Evolutionary conservation across 768 basidiomycete species (phyloP).

Genomic region (Lactifluus volemus): DNA sequence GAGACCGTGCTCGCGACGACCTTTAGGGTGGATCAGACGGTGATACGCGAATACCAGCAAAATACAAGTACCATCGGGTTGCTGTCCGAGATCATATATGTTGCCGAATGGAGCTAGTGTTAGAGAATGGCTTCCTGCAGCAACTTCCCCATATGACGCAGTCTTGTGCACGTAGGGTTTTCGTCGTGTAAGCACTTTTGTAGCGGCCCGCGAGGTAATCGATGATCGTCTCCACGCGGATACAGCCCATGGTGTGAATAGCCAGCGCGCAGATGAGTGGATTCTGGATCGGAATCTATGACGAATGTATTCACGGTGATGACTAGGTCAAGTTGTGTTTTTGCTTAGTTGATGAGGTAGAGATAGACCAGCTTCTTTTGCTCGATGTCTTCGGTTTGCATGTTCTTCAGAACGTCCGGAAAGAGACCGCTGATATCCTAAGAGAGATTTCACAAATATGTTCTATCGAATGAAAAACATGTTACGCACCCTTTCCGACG

Average conservation of each 20-base stretch:
- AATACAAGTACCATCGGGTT: constrained; percentile 83
- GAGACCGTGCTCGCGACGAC: constrained; percentile 96
- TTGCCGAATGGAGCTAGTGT: constrained; percentile 87
- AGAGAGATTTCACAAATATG: not conserved
- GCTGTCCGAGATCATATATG: constrained; percentile 88
- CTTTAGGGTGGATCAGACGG: constrained; percentile 34
- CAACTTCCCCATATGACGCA: constrained; percentile 95
- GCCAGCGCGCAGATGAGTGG: constrained; percentile 94
- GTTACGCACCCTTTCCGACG: constrained; percentile 80
- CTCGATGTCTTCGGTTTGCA: constrained; percentile 99
- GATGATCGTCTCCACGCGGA: constrained; percentile 98
- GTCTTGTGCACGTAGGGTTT: constrained; percentile 97
- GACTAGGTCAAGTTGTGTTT: constrained; percentile 97
- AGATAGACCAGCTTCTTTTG: constrained; percentile 99
- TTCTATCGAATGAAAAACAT: not conserved
- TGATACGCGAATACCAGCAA: not conserved
- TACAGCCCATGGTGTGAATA: constrained; percentile 95
- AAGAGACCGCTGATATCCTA: constrained; percentile 91
- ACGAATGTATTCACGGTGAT: constrained; percentile 99
- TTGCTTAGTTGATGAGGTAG: constrained; percentile 99
- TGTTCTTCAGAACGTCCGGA: constrained; percentile 97
- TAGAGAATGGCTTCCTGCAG: constrained; percentile 64
- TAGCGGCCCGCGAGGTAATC: constrained; percentile 97
- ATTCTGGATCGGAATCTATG: constrained; percentile 89
- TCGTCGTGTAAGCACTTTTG: constrained; percentile 90